Evolutionary conservation across 257 asterid genomes (phyloP), one percentile per base, ranked within the genome.

Genomic region (Jasminum sambac): DNA sequence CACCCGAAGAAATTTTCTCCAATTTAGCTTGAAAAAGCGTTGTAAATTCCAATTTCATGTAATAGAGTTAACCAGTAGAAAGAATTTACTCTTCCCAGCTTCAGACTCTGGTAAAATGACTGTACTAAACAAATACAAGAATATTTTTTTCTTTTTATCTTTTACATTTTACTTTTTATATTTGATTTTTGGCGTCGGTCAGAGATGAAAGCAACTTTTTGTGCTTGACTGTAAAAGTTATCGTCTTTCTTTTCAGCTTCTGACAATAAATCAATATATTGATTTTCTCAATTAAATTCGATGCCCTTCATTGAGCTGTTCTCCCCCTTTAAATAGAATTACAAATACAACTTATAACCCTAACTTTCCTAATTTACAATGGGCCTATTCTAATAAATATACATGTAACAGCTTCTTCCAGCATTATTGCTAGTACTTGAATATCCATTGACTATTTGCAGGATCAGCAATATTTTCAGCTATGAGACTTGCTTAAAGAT

Each of bases 51-150:
- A 50, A 11, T 50, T 50, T 50, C 59, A 50, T 8, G 25, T 50
- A 50, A 50, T 24, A 17, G 59, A 50, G 19, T 50, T 24, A 50
- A 50, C 59, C 59, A 50, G 57, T 24, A n/a, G 59, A 50, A 48
- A 48, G 24, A 48, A 48, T 17, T 6, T 6, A 50, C 25, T 16
- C 19, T 50, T 50, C 59, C 24, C n/a, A 50, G 59, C 59, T 17
- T 50, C 25, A 17, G 59, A 16, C n/a, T 7, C 24, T 16, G 24
- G 19, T 16, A 7, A 50, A 50, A 50, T 50, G 24, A 50, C 59
- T n/a, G 7, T 10, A n/a, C 17, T 50, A 50, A 19, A 50, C 13
- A 50, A n/a, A n/a, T 50, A 17, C 13, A 50, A n/a, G 6, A 19
- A 50, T 17, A n/a, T n/a, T 44, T 50, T 48, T 0, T 5, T 50